Evolutionary conservation across 805 yeast genomes (phyloP), one percentile per base, ranked within the genome.

Genomic region (Ogataea methylovora): DNA sequence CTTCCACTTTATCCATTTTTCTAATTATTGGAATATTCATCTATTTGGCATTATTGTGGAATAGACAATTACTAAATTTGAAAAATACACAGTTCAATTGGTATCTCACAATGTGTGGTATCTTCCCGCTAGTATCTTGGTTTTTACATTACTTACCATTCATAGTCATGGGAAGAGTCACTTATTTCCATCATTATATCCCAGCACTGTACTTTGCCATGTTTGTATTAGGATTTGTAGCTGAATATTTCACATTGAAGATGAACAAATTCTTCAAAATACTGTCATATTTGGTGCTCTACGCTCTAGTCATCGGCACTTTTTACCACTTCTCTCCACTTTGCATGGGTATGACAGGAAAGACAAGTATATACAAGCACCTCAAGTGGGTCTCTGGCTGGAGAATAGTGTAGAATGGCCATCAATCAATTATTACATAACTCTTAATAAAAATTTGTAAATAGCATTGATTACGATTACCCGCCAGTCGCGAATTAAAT

Each of bases 121-220:
- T 81, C 29, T 76, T 77, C 49, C 94, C 94, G 33, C 70, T 84
- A 71, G 60, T 83, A 33, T 92, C 85, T 10, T 84, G 90, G 87
- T 77, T 83, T 24, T 64, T 82, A 54, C 92, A 84, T 55, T 83
- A 65, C 56, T 54, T 73, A 52, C 90, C 94, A 21, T 84, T 84
- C 46, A 71, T 76, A 22, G 64, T 84, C 33, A 84, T 84, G 94
- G 81, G 86, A 12, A 73, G 94, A 67, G 92, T 84, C 45, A 81
- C 90, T 0, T 84, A 84, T 49, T 85, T 81, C 29, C 94, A 84
- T 56, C 94, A 84, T 61, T 84, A 84, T 56, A 65, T 82, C 51
- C 94, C 94, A 31, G 88, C 92, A 0, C 64, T 84, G 44, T 84
- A 84, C 59, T 84, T 84, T 56, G 85, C 86, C 33, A 62, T 79